A percentile compares a stretch with the other conserved stretches of the same genome.
These are phyloP conservation scores for Tetracladium maxilliforme DNA, from an alignment of 2,329 filamentous ascomycete species.

Conservation along the genomic window DNA sequence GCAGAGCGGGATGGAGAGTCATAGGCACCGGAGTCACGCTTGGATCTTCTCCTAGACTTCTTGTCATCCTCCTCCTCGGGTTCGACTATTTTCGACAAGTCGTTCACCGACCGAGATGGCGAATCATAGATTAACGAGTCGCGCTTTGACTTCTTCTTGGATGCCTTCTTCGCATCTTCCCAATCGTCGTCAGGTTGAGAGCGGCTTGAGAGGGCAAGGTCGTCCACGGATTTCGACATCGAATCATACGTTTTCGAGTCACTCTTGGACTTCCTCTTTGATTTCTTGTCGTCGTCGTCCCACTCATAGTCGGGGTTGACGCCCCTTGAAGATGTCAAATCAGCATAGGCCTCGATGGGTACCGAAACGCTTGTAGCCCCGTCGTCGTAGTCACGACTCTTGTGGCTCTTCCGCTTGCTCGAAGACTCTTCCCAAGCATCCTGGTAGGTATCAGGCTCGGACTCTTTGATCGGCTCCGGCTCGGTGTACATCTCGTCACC, in stretches of 20 bases:
- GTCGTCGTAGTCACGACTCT: too few relatives aligned
- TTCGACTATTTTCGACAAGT: constrained; percentile 19
- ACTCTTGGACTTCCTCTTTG: constrained; percentile 15
- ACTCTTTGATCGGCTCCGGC: too few relatives aligned
- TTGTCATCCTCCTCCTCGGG: constrained; percentile 21
- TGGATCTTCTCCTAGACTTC: constrained; percentile 20
- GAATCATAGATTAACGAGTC: neutral
- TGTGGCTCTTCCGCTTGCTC: too few relatives aligned
- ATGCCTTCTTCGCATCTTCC: constrained; percentile 27
- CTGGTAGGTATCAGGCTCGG: too few relatives aligned
- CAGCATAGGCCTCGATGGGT: too few relatives aligned
- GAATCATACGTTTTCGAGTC: constrained; percentile 14
- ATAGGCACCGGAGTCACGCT: constrained; percentile 13
- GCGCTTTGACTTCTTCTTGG: constrained; percentile 20
- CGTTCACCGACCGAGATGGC: constrained; percentile 17
- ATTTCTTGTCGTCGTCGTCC: too few relatives aligned
- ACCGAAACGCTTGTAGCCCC: too few relatives aligned
- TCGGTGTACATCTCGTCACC: too few relatives aligned
- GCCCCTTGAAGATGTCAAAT: too few relatives aligned
- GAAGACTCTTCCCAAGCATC: too few relatives aligned
- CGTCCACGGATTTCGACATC: constrained; percentile 4
- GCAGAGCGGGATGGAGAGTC: constrained; percentile 9
- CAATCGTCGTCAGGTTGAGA: constrained; percentile 21
- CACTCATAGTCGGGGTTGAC: neutral
- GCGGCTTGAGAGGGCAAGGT: neutral